phyloP scores from a whole-genome alignment of 495 filamentous ascomycete genomes.

The Neurospora cerealis region DNA sequence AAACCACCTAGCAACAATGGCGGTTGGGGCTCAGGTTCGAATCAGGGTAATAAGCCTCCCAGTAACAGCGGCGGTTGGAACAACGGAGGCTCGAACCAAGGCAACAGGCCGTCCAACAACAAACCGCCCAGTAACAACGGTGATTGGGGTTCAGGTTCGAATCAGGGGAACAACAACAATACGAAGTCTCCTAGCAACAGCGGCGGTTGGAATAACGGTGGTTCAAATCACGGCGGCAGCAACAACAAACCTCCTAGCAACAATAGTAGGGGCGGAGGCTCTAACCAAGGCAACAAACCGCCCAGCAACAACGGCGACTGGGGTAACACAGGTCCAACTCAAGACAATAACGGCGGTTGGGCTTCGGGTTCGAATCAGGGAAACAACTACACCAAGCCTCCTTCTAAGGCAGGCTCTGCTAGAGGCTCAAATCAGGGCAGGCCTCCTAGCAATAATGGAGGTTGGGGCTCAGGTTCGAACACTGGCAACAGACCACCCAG shows the following conservation, averaged over 20 bases:
- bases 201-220: background rate
- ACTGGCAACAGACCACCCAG: background rate
- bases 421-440: background rate
- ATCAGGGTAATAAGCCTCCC: background rate
- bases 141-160: background rate
- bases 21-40: too few relatives aligned
- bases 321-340: background rate
- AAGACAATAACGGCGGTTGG: background rate
- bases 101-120: background rate
- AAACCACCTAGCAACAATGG: background rate
- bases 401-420: background rate
- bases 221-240: background rate
- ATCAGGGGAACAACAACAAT: background rate
- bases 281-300: background rate
- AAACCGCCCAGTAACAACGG: background rate
- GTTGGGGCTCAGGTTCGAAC: background rate
- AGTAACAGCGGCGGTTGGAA: background rate
- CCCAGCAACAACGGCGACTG: background rate
- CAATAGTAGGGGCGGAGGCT: background rate
- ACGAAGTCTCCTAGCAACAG: background rate
- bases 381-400: background rate
- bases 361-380: background rate
- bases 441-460: background rate
- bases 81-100: background rate
- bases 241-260: background rate